phyloP scores from a whole-genome alignment of 2,329 filamentous ascomycete genomes.

The Chaetomiaceae sp. region DNA sequence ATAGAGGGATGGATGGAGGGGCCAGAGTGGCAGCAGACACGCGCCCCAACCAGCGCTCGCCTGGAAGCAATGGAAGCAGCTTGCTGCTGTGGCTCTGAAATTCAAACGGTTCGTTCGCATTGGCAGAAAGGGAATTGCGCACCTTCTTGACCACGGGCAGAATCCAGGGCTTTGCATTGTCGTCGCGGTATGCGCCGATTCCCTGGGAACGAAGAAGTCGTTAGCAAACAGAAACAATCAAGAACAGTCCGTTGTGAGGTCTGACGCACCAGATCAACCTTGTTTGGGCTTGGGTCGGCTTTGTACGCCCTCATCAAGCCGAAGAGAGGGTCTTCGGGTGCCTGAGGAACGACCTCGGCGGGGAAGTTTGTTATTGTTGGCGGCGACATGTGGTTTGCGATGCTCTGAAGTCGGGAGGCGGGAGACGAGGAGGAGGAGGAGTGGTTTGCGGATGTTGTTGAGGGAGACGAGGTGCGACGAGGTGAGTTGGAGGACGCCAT shows the following conservation, averaged over 20 bases:
- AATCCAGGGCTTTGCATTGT: slow-evolving; percentile 96
- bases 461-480: slow-evolving; percentile 25
- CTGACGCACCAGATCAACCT: slow-evolving; percentile 79
- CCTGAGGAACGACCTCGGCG: slow-evolving; percentile 74
- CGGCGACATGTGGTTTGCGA: slow-evolving; percentile 68
- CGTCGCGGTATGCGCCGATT: slow-evolving; percentile 90
- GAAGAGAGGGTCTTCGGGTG: slow-evolving; percentile 92
- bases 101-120: no score
- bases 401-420: slow-evolving; percentile 53
- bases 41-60: neutral
- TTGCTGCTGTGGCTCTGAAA: neutral
- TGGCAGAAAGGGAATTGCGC: slow-evolving; percentile 24
- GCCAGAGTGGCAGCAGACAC: neutral
- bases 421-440: slow-evolving; percentile 44
- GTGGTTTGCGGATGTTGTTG: slow-evolving; percentile 35
- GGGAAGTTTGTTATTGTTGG: slow-evolving; percentile 64
- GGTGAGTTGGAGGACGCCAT: slow-evolving; percentile 22
- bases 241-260: slow-evolving; percentile 8
- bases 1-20: neutral
- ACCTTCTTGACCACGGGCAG: slow-evolving; percentile 96
- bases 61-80: neutral
- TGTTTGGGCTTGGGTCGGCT: slow-evolving; percentile 70
- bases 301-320: slow-evolving; percentile 85
- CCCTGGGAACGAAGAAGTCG: slow-evolving; percentile 43
- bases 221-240: neutral